Evolutionary conservation across 108 stramenopile species (phyloP).

Genomic region (Nitzschia inconspicua): DNA sequence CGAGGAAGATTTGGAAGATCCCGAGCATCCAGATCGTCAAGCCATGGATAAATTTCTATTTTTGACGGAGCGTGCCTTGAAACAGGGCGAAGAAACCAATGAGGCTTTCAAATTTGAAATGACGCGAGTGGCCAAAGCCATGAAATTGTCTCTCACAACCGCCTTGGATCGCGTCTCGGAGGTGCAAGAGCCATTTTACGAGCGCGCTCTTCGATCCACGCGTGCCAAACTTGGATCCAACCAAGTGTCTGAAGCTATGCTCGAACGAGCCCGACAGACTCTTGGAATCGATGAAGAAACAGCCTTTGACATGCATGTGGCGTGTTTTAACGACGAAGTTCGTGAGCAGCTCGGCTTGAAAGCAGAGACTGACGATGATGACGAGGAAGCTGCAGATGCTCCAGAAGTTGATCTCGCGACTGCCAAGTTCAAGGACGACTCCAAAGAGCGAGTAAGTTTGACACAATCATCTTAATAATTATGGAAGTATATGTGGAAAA

Average conservation of each 20-base stretch:
- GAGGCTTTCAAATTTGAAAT: constrained; percentile 85
- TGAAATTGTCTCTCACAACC: constrained; percentile 38
- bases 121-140: constrained; percentile 63
- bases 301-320: constrained; percentile 69
- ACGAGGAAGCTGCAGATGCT: constrained; percentile 37
- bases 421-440: constrained; percentile 60
- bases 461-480: background rate
- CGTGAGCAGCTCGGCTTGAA: constrained; percentile 51
- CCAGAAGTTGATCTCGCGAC: constrained; percentile 24
- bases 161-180: constrained; percentile 55
- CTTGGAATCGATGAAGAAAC: constrained; percentile 69
- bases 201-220: constrained; percentile 66
- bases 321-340: constrained; percentile 68
- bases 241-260: constrained; percentile 64
- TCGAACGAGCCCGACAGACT: constrained; percentile 63
- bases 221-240: constrained; percentile 68
- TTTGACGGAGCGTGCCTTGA: constrained; percentile 71
- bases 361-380: constrained; percentile 12
- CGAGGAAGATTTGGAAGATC: constrained; percentile 76
- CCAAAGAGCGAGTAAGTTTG: constrained; percentile 59
- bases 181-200: constrained; percentile 80
- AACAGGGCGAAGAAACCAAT: constrained; percentile 65
- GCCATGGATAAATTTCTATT: constrained; percentile 81
- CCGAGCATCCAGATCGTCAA: constrained; percentile 64
- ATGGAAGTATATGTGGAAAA: background rate